Base-by-base conservation (phyloP, 148 eudicot genomes). In the Fagopyrum tataricum region DNA sequence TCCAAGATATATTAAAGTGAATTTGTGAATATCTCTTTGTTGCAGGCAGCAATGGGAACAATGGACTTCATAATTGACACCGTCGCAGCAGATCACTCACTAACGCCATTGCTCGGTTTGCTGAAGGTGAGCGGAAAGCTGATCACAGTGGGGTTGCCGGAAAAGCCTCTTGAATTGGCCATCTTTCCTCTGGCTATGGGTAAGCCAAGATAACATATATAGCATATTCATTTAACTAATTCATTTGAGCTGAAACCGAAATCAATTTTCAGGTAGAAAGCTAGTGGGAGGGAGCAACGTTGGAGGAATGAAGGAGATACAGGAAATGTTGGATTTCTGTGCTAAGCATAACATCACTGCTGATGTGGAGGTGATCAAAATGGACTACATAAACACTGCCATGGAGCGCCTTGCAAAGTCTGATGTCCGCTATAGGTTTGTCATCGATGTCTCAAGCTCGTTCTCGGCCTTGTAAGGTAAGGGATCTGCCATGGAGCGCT, bases 11-110 rank as follows among this genome's bases (percentile, higher is more conserved):
- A 31, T 31, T 31, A 31, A 31, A 31, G 37, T 31, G 37, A 1
- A 31, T 3, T 31, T 31, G 37, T 31, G 37, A 31, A 31, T 31
- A 0, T 31, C 67, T 61, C 37, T 4, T 61, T 11, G 18, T 66
- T 40, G 82, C 84, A 89, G 95, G 87, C 76, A 75, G 88, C 91
- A 23, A 69, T 76, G 64, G 85, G 88, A 49, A 88, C 84, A 56
- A 77, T 90, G 87, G 91, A 90, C 75, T 85, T 78, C 72, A 90
- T 90, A 51, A 80, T 90, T 21, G 96, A 90, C 81, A 86, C 96
- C 10, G 80, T 90, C 24, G 67, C 96, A 56, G 96, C 87, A 31
- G 80, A 81, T 51, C 96, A 90, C 75, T 52, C 88, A 7, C 62
- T 90, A 70, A 79, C 74, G 39, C 88, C 96, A 24, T 67, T 90